Evolutionary conservation across 352 stramenopile genomes (phyloP), one percentile per base, ranked within the genome.

Genomic region (Salisapilia sapeloensis): DNA sequence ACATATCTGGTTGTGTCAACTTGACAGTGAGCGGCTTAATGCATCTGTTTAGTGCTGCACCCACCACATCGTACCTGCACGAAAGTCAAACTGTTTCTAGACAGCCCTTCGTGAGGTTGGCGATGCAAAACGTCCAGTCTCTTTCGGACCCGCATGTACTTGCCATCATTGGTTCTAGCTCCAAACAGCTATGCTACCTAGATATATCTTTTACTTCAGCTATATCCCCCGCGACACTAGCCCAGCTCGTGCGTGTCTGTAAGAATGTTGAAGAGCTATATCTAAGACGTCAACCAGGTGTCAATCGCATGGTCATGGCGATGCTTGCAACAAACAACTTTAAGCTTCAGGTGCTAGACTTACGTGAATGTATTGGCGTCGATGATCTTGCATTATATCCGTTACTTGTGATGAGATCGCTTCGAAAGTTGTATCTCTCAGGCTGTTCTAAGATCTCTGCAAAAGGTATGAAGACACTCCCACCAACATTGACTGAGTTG

Each of bases 341-440:
- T 23, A 25, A 46, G 10, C 39, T 85, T 11, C 43, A 42, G 17
- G 33, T 82, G 0, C 38, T 85, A 6, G 69, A 85, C 16, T 39
- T 85, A 19, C 53, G 60, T 1, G 37, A 65, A 3, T 85, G 69
- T 23, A 23, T 27, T 0, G 29, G 47, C 7, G 38, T 82, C 1
- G 69, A 82, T 22, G 63, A 85, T 21, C 38, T 85, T 6, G 44
- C 62, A 4, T 25, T 85, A 11, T 85, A 75, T 16, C 58, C 69
- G 18, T 27, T 85, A 8, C 18, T 62, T 1, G 60, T 80, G 17
- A 72, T 82, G 49, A 47, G 57, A 29, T 72, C 65, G 4, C 32
- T 85, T 0, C 16, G 58, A 25, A 41, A 67, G 9, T 43, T 84
- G 4, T 45, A 40, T 3, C 42, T 82, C n/a, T 71, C 48, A 14